Conservation (phyloP, 2,329 filamentous ascomycete species). For the Aspergillus unguis region DNA sequence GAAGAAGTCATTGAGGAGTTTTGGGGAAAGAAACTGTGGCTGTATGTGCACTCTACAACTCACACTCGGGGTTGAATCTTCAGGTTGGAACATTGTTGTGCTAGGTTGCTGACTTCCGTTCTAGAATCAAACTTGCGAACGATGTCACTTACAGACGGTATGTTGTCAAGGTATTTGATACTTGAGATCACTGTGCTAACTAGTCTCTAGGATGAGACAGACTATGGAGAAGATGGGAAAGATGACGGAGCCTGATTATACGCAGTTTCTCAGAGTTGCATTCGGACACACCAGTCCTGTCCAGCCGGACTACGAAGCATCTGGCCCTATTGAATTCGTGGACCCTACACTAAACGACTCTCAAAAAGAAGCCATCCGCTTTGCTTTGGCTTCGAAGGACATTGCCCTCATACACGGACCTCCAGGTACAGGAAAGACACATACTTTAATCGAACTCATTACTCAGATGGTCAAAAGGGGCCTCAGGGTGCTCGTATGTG, state of each 20-base stretch:
- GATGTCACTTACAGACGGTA: slow-evolving; percentile 64
- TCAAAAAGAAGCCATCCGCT: slow-evolving; percentile 65
- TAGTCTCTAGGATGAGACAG: slow-evolving; percentile 54
- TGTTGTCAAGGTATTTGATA: not conserved
- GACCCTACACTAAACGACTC: slow-evolving; percentile 59
- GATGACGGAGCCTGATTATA: slow-evolving; percentile 54
- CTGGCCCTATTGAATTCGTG: slow-evolving; percentile 50
- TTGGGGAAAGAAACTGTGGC: slow-evolving; percentile 58
- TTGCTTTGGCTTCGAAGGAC: slow-evolving; percentile 76
- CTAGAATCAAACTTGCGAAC: slow-evolving; percentile 63
- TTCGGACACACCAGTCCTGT: slow-evolving; percentile 58
- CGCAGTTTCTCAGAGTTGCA: slow-evolving; percentile 57
- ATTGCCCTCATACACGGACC: slow-evolving; percentile 91
- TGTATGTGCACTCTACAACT: slow-evolving; percentile 47
- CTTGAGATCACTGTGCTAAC: not conserved
- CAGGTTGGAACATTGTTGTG: not conserved
- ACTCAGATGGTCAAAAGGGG: slow-evolving; percentile 76
- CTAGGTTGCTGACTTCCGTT: slow-evolving; percentile 10
- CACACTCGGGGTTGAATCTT: not conserved
- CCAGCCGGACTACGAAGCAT: slow-evolving; percentile 45
- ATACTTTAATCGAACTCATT: slow-evolving; percentile 92
- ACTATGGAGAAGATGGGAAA: slow-evolving; percentile 60
- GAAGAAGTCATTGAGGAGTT: slow-evolving; percentile 49
- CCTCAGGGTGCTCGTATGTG: slow-evolving; percentile 82
- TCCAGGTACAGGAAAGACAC: slow-evolving; percentile 94